These are phyloP conservation scores for Podaxis sp. DNA, from an alignment of 768 basidiomycete genomes.

Conservation along the genomic window DNA sequence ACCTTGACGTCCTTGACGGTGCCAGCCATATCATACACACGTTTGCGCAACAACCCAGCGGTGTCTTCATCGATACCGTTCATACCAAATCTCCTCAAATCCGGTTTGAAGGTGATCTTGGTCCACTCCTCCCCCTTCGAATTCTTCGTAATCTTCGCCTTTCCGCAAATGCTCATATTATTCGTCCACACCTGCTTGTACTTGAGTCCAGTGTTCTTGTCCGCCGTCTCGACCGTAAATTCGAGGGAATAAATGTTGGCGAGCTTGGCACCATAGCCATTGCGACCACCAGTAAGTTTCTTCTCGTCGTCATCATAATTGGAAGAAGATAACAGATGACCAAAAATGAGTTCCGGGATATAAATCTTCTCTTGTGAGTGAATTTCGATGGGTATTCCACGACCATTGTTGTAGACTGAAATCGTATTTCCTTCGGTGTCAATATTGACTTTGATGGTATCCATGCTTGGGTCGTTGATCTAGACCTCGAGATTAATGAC, in stretches of 20 bases:
- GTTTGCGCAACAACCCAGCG: slow-evolving; percentile 82
- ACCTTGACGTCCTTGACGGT: slow-evolving; percentile 93
- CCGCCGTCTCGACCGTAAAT: slow-evolving; percentile 95
- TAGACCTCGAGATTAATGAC: slow-evolving; percentile 28
- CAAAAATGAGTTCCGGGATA: slow-evolving; percentile 97
- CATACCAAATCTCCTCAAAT: slow-evolving; percentile 92
- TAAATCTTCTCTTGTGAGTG: slow-evolving; percentile 91
- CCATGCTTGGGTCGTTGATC: slow-evolving; percentile 94
- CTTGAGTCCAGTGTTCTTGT: slow-evolving; percentile 82
- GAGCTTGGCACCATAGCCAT: slow-evolving; percentile 97
- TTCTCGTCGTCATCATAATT: slow-evolving; percentile 99
- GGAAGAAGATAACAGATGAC: slow-evolving; percentile 88
- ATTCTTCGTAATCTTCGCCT: slow-evolving; percentile 93
- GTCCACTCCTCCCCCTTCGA: slow-evolving; percentile 88
- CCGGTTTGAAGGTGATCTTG: slow-evolving; percentile 89
- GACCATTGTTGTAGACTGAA: slow-evolving; percentile 93
- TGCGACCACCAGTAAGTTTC: slow-evolving; percentile 97
- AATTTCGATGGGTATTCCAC: slow-evolving; percentile 95
- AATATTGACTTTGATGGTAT: slow-evolving; percentile 85
- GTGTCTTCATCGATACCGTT: slow-evolving; percentile 88
- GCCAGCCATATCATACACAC: slow-evolving; percentile 98
- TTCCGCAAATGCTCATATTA: slow-evolving; percentile 88
- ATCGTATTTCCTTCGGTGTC: slow-evolving; percentile 83
- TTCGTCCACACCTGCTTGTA: slow-evolving; percentile 94
- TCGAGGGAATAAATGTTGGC: slow-evolving; percentile 98